Percentiles rank a stretch among this genome's conserved stretches.
These are phyloP conservation scores for Neopestalotiopsis rosae DNA, from an alignment of 2,329 filamentous ascomycete species.

Conservation along the genomic window DNA sequence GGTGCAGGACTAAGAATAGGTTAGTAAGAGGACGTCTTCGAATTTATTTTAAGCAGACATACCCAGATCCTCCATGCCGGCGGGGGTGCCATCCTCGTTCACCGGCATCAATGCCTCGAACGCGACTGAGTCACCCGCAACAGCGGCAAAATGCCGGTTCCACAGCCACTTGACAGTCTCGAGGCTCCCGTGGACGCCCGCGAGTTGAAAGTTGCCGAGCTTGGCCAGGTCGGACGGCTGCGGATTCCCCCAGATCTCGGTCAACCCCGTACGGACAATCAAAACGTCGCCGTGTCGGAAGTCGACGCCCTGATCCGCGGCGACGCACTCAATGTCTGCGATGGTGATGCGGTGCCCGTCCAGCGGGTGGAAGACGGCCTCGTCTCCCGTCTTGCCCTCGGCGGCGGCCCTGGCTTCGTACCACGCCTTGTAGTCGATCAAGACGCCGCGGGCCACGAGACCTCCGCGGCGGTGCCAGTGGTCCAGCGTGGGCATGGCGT, in stretches of 20 bases:
- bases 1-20: constrained; percentile 46
- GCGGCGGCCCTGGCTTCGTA: constrained; percentile 46
- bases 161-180: constrained; percentile 70
- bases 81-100: constrained; percentile 43
- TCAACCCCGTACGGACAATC: constrained; percentile 67
- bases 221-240: constrained; percentile 40
- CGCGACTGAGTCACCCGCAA: constrained; percentile 65
- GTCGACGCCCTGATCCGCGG: constrained; percentile 63
- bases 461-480: constrained; percentile 59
- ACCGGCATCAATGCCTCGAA: constrained; percentile 69
- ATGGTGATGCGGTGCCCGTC: constrained; percentile 58
- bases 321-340: constrained; percentile 62
- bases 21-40: background rate
- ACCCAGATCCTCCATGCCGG: constrained; percentile 43
- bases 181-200: constrained; percentile 51
- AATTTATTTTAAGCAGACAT: constrained; percentile 23
- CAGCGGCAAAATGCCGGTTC: constrained; percentile 70
- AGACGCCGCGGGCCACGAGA: constrained; percentile 58
- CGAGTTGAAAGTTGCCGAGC: constrained; percentile 33
- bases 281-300: constrained; percentile 72
- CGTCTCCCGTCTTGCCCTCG: constrained; percentile 45
- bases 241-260: constrained; percentile 60
- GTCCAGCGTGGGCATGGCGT: constrained; percentile 45
- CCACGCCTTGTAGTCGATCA: constrained; percentile 57
- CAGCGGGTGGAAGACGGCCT: constrained; percentile 56